A percentile compares a stretch with the other conserved stretches of the same genome.
These are phyloP conservation scores for Fragaria nilgerrensis DNA, from an alignment of 306 rosid genomes.

Conservation along the genomic window DNA sequence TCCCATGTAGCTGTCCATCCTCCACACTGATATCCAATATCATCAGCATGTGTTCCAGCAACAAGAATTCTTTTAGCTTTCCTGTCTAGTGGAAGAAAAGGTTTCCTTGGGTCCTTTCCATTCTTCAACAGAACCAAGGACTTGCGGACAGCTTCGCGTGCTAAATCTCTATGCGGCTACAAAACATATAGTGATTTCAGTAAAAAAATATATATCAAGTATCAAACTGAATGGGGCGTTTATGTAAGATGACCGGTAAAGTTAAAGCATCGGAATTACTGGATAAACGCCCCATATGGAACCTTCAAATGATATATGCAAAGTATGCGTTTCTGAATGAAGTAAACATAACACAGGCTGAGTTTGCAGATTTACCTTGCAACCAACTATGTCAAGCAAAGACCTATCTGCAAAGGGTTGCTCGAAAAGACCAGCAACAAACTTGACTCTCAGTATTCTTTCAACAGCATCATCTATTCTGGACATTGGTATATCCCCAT, in stretches of 20 bases:
- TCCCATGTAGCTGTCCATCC: slow-evolving; percentile 79
- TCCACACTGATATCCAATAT: slow-evolving; percentile 90
- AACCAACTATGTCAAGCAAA: slow-evolving; percentile 70
- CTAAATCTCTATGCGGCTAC: slow-evolving; percentile 81
- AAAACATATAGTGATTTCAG: slow-evolving; percentile 12
- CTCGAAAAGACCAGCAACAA: slow-evolving; percentile 75
- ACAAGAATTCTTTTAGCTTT: slow-evolving; percentile 72
- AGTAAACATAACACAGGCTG: slow-evolving; percentile 15
- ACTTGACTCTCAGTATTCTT: slow-evolving; percentile 82
- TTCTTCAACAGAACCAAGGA: slow-evolving; percentile 85
- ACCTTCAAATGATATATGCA: background rate
- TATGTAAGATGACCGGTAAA: background rate
- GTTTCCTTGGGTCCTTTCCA: slow-evolving; percentile 58
- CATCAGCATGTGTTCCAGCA: slow-evolving; percentile 72
- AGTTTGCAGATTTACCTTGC: slow-evolving; percentile 54
- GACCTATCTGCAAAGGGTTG: slow-evolving; percentile 63
- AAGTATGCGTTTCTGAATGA: background rate
- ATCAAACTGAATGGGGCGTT: background rate
- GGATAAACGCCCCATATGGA: background rate
- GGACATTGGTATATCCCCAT: slow-evolving; percentile 57
- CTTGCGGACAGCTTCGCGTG: slow-evolving; percentile 80
- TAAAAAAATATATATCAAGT: slow-evolving; percentile 7
- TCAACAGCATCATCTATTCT: slow-evolving; percentile 86
- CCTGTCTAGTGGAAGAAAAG: slow-evolving; percentile 74
- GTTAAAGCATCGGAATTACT: background rate